Percentiles rank a stretch among this genome's conserved stretches.
Evolutionary conservation across 306 rosid species (phyloP).

Genomic region (Oxytropis ochrocephala): DNA sequence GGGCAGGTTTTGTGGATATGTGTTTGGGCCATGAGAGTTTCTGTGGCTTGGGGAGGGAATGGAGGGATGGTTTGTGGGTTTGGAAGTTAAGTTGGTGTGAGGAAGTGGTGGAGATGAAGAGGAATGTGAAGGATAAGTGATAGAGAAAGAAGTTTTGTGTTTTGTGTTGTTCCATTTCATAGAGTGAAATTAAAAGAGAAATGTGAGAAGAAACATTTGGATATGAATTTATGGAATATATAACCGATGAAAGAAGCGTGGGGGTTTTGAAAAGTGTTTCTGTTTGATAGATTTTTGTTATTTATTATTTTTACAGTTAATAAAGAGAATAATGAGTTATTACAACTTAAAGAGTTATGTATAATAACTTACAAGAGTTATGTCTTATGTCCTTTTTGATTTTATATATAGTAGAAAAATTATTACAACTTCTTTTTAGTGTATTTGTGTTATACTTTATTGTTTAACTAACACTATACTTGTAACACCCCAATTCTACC

Average conservation of each 20-base stretch:
- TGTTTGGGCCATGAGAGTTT: slow-evolving; percentile 45
- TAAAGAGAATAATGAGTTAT: too few relatives aligned
- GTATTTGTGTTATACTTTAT: too few relatives aligned
- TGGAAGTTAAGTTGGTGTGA: slow-evolving; percentile 16
- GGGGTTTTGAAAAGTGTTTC: not conserved
- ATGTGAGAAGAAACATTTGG: not conserved
- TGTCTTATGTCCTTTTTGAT: too few relatives aligned
- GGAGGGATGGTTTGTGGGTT: slow-evolving; percentile 33
- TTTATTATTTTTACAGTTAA: too few relatives aligned
- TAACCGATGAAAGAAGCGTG: not conserved
- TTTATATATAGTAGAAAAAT: too few relatives aligned
- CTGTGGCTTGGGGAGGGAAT: slow-evolving; percentile 42
- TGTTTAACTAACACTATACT: too few relatives aligned
- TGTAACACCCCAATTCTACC: too few relatives aligned
- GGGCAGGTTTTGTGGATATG: slow-evolving; percentile 8
- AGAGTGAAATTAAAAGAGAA: not conserved
- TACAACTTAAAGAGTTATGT: too few relatives aligned
- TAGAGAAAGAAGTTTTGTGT: slow-evolving; percentile 4
- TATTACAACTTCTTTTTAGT: too few relatives aligned
- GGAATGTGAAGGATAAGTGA: not conserved
- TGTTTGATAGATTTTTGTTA: too few relatives aligned
- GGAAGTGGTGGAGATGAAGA: slow-evolving; percentile 21
- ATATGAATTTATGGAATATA: not conserved
- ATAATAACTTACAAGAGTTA: too few relatives aligned
- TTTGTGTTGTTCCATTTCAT: slow-evolving; percentile 33